phyloP scores from a whole-genome alignment of 371 early-diverging fungal species.

The Circinella minor region DNA sequence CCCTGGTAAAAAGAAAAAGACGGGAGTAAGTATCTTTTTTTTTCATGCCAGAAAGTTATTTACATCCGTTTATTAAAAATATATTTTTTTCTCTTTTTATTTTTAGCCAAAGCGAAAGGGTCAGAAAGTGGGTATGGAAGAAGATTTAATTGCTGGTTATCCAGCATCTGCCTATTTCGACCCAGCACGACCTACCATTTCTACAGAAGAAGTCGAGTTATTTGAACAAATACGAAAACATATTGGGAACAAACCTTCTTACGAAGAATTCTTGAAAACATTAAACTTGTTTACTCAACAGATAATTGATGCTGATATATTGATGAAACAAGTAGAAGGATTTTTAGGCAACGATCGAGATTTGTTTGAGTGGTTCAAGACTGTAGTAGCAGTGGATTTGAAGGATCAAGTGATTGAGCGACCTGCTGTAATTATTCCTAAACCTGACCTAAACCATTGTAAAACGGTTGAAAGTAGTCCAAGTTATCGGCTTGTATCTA shows the following conservation, averaged over 20 bases:
- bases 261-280: conserved; percentile 94
- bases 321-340: conserved; percentile 82
- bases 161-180: conserved; percentile 18
- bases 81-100: neutral
- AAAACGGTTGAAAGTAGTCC: conserved; percentile 53
- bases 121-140: conserved; percentile 13
- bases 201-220: conserved; percentile 82
- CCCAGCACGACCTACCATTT: conserved; percentile 23
- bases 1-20: conserved; percentile 18
- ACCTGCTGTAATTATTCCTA: conserved; percentile 42
- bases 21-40: conserved; percentile 3
- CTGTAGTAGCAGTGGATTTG: conserved; percentile 86
- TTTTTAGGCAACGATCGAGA: conserved; percentile 77
- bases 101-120: conserved; percentile 10
- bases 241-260: conserved; percentile 81
- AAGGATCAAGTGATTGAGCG: conserved; percentile 48
- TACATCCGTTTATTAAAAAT: neutral
- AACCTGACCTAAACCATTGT: conserved; percentile 59
- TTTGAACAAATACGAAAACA: conserved; percentile 86
- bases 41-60: neutral
- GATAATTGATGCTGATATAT: conserved; percentile 80
- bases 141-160: conserved; percentile 19
- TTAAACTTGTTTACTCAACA: conserved; percentile 95
- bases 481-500: conserved; percentile 73
- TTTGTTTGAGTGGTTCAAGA: conserved; percentile 91